Base-by-base conservation (phyloP, 139 green algal genomes). In the Zygnema cylindricum region DNA sequence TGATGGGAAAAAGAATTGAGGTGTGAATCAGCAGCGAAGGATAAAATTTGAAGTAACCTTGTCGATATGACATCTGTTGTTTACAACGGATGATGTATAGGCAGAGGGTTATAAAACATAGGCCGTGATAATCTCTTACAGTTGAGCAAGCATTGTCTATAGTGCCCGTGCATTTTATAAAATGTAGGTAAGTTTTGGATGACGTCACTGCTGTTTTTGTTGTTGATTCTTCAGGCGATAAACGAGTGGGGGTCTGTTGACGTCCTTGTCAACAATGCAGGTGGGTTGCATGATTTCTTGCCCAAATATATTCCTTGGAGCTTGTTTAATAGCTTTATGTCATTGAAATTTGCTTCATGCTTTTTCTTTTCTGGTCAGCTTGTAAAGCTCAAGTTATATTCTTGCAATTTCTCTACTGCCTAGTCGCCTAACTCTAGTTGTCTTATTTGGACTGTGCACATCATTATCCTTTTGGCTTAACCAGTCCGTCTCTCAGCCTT, bases 261-360 rank as follows among this genome's bases (percentile, higher is more conserved):
- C 69, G 95, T 99, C 69, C 93, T 99, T 79, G 96, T 99, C 25
- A 99, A 99, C 95, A 99, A 99, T 77, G 97, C 97, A 71, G 97
- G 96, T 85, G 71, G 11, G 69, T 30, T 30, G 30, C 30, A 25
- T 73, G 57, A 30, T 25, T 35, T 88, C n/a, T n/a, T n/a, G n/a
- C n/a, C n/a, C n/a, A n/a, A n/a, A n/a, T n/a, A n/a, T n/a, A n/a
- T n/a, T n/a, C n/a, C n/a, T n/a, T n/a, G n/a, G n/a, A n/a, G n/a
- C n/a, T n/a, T n/a, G n/a, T n/a, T n/a, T n/a, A n/a, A n/a, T n/a
- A n/a, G n/a, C n/a, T n/a, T n/a, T n/a, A n/a, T n/a, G n/a, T n/a
- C n/a, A n/a, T n/a, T n/a, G n/a, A n/a, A n/a, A n/a, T n/a, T n/a
- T n/a, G n/a, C n/a, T n/a, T n/a, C n/a, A n/a, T n/a, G 33, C 35